Conservation (phyloP, 345 rosid species). For the Hypericum androsaemum region DNA sequence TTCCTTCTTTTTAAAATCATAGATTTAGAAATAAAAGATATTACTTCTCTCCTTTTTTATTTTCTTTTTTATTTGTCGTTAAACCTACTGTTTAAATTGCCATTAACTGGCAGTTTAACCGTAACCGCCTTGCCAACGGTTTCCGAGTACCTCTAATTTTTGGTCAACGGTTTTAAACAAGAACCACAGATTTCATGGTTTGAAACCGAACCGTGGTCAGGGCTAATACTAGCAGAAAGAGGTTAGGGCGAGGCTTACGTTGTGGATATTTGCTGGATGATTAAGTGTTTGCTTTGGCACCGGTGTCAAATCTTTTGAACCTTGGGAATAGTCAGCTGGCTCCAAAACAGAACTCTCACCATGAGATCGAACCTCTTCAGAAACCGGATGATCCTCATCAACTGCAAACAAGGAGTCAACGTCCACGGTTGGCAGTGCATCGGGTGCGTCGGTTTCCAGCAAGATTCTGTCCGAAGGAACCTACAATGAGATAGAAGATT, state of each 20-base stretch:
- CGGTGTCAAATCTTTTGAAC: slow-evolving; percentile 23
- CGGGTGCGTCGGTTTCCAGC: slow-evolving; percentile 91
- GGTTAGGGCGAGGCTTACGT: slow-evolving; percentile 26
- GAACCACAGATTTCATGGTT: too few relatives aligned
- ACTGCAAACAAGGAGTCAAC: slow-evolving; percentile 34
- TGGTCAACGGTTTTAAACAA: too few relatives aligned
- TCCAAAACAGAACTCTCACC: slow-evolving; percentile 20
- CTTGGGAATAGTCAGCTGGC: slow-evolving; percentile 18
- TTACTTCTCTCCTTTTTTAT: too few relatives aligned
- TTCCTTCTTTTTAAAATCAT: too few relatives aligned
- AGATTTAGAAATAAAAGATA: too few relatives aligned
- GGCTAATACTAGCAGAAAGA: too few relatives aligned
- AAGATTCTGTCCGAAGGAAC: slow-evolving; percentile 71
- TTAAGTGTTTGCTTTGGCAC: slow-evolving; percentile 49
- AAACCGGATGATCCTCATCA: slow-evolving; percentile 34
- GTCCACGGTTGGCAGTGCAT: slow-evolving; percentile 61
- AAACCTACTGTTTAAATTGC: too few relatives aligned
- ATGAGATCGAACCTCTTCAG: slow-evolving; percentile 21
- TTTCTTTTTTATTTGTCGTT: too few relatives aligned
- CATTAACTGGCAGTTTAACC: too few relatives aligned
- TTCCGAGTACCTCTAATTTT: too few relatives aligned
- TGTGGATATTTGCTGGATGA: slow-evolving; percentile 80
- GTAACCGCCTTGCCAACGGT: too few relatives aligned
- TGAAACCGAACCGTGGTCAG: too few relatives aligned
- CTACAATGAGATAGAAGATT: slow-evolving; percentile 31